A percentile compares a stretch with the other conserved stretches of the same genome.
These are phyloP conservation scores for Gymnopus androsaceus DNA, from an alignment of 1,284 basidiomycete genomes.

Conservation along the genomic window DNA sequence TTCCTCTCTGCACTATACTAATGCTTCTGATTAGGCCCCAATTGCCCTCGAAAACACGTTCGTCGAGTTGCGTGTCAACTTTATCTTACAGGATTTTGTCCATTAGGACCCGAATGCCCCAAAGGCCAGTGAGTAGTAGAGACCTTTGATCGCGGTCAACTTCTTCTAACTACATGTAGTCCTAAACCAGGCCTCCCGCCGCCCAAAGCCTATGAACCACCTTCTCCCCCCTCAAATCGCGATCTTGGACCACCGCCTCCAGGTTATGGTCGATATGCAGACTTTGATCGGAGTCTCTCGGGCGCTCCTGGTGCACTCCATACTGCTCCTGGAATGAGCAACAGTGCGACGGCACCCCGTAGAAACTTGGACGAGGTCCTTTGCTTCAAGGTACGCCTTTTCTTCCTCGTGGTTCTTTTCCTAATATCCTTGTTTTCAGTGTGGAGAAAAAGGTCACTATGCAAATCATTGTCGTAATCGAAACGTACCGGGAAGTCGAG, in stretches of 20 bases:
- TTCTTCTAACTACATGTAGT: conserved; percentile 39
- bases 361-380: conserved; percentile 84
- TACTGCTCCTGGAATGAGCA: conserved; percentile 25
- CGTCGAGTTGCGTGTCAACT: conserved; percentile 88
- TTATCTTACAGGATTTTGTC: conserved; percentile 95
- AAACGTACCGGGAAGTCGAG: conserved; percentile 59
- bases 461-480: conserved; percentile 91
- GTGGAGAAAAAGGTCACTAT: conserved; percentile 90
- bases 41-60: conserved; percentile 92
- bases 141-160: conserved; percentile 12
- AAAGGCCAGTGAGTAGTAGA: conserved; percentile 80
- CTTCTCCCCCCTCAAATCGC: conserved; percentile 70
- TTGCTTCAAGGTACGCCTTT: conserved; percentile 77
- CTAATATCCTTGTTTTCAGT: conserved; percentile 46
- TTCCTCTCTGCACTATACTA: conserved; percentile 8
- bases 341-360: conserved; percentile 51
- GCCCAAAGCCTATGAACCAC: conserved; percentile 78
- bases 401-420: conserved; percentile 15
- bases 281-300: conserved; percentile 65
- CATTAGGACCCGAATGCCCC: conserved; percentile 88
- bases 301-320: conserved; percentile 37
- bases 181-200: conserved; percentile 76
- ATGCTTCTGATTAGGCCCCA: conserved; percentile 61
- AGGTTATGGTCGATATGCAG: conserved; percentile 84
- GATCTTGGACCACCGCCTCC: conserved; percentile 91